phyloP scores from a whole-genome alignment of 768 basidiomycete genomes.

The Coprinopsis marcescibilis region DNA sequence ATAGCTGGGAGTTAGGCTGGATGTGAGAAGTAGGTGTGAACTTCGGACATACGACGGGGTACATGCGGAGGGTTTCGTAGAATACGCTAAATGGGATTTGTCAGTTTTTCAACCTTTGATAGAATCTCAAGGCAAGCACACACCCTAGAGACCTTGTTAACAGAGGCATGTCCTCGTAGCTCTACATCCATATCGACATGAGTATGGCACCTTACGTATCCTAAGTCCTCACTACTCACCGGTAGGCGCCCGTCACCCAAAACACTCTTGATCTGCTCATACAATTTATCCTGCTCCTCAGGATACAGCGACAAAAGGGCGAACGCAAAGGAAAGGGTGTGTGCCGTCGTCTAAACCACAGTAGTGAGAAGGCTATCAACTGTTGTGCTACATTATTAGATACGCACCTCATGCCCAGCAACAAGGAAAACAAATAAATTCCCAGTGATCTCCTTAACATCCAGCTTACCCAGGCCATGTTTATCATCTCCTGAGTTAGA shows the following conservation, averaged over 20 bases:
- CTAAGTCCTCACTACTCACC: no score
- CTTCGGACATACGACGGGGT: slow-evolving; percentile 29
- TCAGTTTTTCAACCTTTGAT: neutral
- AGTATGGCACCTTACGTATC: no score
- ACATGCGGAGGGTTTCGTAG: slow-evolving; percentile 1
- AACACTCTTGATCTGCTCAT: slow-evolving; percentile 28
- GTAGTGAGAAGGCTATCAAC: neutral
- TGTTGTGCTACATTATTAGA: neutral
- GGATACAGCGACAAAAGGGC: slow-evolving; percentile 37
- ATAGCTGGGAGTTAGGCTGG: neutral
- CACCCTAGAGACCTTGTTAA: slow-evolving; percentile 36
- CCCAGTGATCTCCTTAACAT: slow-evolving; percentile 16
- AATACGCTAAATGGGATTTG: neutral
- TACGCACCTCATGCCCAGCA: slow-evolving; percentile 52
- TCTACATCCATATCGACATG: slow-evolving; percentile 18
- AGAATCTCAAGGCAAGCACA: slow-evolving; percentile 5
- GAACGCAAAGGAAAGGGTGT: slow-evolving; percentile 30
- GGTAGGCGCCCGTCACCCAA: slow-evolving; percentile 26
- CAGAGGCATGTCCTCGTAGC: slow-evolving; percentile 35
- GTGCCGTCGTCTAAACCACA: slow-evolving; percentile 25
- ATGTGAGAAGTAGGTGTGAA: neutral
- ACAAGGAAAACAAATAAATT: slow-evolving; percentile 50
- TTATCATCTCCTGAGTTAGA: slow-evolving; percentile 19
- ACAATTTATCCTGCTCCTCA: slow-evolving; percentile 31
- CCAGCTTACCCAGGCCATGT: neutral